phyloP scores from a whole-genome alignment of 345 rosid genomes.

The Excoecaria cochinchinensis region DNA sequence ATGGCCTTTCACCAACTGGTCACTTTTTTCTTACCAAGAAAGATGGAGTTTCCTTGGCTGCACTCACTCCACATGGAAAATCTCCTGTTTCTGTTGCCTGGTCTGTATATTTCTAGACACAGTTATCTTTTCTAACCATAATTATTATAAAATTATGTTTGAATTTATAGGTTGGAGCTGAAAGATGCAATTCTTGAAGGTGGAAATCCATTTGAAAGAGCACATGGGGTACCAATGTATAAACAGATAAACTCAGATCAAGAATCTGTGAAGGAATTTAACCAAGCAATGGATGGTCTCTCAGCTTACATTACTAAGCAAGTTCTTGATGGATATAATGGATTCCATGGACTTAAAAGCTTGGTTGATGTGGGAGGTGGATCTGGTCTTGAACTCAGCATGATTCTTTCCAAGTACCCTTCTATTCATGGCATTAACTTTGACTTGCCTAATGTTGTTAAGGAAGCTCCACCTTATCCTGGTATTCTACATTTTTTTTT shows the following conservation, averaged over 20 bases:
- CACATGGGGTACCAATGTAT: conserved; percentile 19
- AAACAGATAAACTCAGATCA: background rate
- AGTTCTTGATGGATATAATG: background rate
- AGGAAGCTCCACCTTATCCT: background rate
- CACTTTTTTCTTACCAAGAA: background rate
- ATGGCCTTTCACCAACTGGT: background rate
- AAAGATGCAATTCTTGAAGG: conserved; percentile 27
- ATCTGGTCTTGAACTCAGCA: background rate
- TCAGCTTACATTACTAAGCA: background rate
- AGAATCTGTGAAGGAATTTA: background rate
- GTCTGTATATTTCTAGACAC: background rate
- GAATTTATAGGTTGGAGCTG: conserved; percentile 8
- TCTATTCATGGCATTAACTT: background rate
- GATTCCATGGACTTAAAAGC: background rate
- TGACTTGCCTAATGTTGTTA: background rate
- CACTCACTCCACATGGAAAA: background rate
- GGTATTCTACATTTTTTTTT: background rate
- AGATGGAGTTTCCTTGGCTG: background rate
- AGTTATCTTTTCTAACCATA: too few species aligned
- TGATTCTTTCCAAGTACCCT: background rate
- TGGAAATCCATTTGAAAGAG: conserved; percentile 21
- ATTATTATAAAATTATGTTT: too few species aligned
- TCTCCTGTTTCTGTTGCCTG: background rate
- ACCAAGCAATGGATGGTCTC: background rate
- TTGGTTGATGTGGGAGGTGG: background rate